These are phyloP conservation scores for Hemisphaericaspora lyxosophila DNA, from an alignment of 1,139 yeast species.

Conservation along the genomic window DNA sequence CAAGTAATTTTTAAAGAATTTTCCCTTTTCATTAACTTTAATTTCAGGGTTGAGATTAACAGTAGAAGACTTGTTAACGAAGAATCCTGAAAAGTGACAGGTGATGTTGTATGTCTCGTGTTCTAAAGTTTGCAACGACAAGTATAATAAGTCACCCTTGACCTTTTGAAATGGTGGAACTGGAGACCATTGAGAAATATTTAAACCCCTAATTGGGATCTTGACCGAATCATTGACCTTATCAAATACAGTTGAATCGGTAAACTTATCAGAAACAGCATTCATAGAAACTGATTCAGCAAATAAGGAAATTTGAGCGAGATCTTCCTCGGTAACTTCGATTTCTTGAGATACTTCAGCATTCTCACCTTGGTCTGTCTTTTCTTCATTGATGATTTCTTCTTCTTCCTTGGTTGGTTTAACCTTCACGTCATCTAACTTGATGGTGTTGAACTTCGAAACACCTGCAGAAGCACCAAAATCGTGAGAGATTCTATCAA, in stretches of 20 bases:
- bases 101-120: slow-evolving; percentile 79
- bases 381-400: slow-evolving; percentile 10
- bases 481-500: slow-evolving; percentile 31
- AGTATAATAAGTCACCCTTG: slow-evolving; percentile 79
- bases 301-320: slow-evolving; percentile 16
- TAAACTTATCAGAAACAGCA: slow-evolving; percentile 10
- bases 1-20: slow-evolving; percentile 41
- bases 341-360: slow-evolving; percentile 6
- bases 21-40: slow-evolving; percentile 42
- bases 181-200: slow-evolving; percentile 84
- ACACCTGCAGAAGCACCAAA: slow-evolving; percentile 29
- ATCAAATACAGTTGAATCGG: slow-evolving; percentile 18
- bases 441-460: slow-evolving; percentile 30
- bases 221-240: slow-evolving; percentile 25
- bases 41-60: slow-evolving; percentile 67
- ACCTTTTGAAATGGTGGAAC: slow-evolving; percentile 64
- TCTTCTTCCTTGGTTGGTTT: slow-evolving; percentile 6
- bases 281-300: slow-evolving; percentile 15
- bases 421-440: slow-evolving; percentile 24
- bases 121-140: slow-evolving; percentile 75
- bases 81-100: slow-evolving; percentile 76
- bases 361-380: slow-evolving; percentile 12
- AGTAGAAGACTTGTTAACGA: slow-evolving; percentile 65
- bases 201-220: slow-evolving; percentile 53
- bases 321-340: slow-evolving; percentile 22